Percentiles rank a stretch among this genome's conserved stretches.
Conservation (phyloP, 2,329 filamentous ascomycete genomes). For the Aspergillus pseudoglaucus region DNA sequence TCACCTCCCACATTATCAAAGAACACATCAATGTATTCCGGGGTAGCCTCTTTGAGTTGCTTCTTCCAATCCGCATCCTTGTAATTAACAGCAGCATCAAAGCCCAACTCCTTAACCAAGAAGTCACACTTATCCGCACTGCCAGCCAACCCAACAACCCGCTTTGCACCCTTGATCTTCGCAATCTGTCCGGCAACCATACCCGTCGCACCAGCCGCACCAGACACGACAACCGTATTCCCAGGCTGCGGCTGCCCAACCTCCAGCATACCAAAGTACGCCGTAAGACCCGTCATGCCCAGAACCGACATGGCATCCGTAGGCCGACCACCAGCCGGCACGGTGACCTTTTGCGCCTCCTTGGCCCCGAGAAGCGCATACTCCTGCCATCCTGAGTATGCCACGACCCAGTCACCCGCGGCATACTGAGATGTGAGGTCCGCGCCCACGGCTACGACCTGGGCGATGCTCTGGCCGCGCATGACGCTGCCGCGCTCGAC, state of each 20-base stretch:
- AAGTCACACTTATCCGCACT: conserved; percentile 62
- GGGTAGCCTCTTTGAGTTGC: conserved; percentile 55
- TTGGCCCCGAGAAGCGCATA: conserved; percentile 54
- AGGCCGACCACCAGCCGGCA: conserved; percentile 42
- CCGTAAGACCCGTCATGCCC: conserved; percentile 65
- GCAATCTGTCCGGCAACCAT: conserved; percentile 72
- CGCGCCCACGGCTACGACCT: conserved; percentile 54
- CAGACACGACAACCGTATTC: conserved; percentile 70
- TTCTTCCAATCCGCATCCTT: conserved; percentile 57
- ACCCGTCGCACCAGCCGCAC: conserved; percentile 71
- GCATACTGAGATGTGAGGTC: conserved; percentile 21
- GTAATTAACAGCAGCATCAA: conserved; percentile 64
- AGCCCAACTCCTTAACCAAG: conserved; percentile 58
- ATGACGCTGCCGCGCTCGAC: conserved; percentile 63
- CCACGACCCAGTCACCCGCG: conserved; percentile 45
- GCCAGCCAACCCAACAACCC: conserved; percentile 61
- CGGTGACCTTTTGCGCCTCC: conserved; percentile 38
- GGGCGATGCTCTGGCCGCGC: conserved; percentile 56
- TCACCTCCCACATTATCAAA: conserved; percentile 71
- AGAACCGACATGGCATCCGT: conserved; percentile 58
- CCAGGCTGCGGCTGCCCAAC: conserved; percentile 62
- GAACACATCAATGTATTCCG: conserved; percentile 60
- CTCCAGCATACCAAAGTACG: conserved; percentile 67
- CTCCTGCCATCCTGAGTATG: conserved; percentile 59
- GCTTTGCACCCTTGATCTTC: conserved; percentile 59